Base-by-base conservation (phyloP, 2,329 filamentous ascomycete genomes). In the Diaporthe sp. region DNA sequence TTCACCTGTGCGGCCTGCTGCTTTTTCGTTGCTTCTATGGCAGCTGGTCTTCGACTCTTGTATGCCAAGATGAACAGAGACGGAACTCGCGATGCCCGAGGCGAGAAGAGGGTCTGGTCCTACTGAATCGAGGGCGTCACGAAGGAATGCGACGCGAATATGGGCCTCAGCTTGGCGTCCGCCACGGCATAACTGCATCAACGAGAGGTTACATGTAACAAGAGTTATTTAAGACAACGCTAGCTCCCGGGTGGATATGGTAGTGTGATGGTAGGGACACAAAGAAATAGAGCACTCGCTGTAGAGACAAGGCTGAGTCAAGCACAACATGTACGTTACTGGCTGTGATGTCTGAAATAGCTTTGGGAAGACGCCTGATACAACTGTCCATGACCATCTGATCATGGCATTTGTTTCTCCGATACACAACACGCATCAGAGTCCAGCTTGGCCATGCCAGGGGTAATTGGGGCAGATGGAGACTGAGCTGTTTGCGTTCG, bases 1-100 rank as follows among this genome's bases (percentile, higher is more conserved):
- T 82, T 85, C 71, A 81, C 82, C 2, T 85, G 84, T 74, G 82
- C 83, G 2, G 81, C 78, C 2, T 84, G 81, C 63, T 83, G 81
- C 51, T 84, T 85, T 73, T 76, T 79, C 35, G 78, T 79, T 12
- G 77, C 79, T 7, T 72, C 69, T 15, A 63, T 79, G 35, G 75
- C 78, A 2, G 58, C 77, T 22, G 44, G 73, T 12, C 70, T 80
- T 58, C 75, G 79, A 35, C 55, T 80, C 1, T 71, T 72, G 73
- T 80, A 80, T 32, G 75, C 55, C 2, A 76, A 74, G 37, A 80
- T 80, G 78, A 80, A 80, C 55, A 73, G 59, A 56, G 73, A 76
- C 25, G 77, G 75, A 0, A 58, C 70, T 1, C 75, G 65, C 8
- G 79, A 79, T 55, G 75, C 78, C 9, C 55, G 75, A 8, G 78